Evolutionary conservation across 2,329 filamentous ascomycete species (phyloP).

Genomic region (Monosporascus sp.): DNA sequence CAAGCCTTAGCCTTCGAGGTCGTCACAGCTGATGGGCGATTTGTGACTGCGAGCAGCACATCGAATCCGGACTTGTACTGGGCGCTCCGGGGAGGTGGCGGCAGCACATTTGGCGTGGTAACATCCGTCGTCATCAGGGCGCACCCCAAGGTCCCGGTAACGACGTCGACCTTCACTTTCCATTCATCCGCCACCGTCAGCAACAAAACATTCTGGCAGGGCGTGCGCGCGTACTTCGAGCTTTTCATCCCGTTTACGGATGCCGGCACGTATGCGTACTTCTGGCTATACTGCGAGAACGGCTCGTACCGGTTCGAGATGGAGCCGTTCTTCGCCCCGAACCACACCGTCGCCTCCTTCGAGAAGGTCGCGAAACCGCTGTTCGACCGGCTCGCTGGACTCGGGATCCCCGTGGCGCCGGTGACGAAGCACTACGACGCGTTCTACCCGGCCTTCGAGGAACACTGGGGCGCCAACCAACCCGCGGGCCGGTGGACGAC

Average conservation of each 20-base stretch:
- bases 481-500: slow-evolving; percentile 17
- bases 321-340: slow-evolving; percentile 16
- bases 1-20: slow-evolving; percentile 26
- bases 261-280: slow-evolving; percentile 21
- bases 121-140: slow-evolving; percentile 5
- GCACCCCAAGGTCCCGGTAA: slow-evolving; percentile 7
- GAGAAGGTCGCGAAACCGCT: slow-evolving; percentile 18
- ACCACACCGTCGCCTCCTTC: slow-evolving; percentile 5
- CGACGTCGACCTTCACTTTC: slow-evolving; percentile 3
- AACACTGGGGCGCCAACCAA: slow-evolving; percentile 22
- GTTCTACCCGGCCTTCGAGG: slow-evolving; percentile 28
- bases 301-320: slow-evolving; percentile 5
- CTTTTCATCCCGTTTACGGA: slow-evolving; percentile 19
- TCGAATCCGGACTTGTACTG: slow-evolving; percentile 45
- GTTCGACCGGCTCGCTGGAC: slow-evolving; percentile 13
- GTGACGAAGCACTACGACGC: slow-evolving; percentile 24
- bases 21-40: slow-evolving; percentile 8
- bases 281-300: slow-evolving; percentile 1
- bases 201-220: slow-evolving; percentile 14
- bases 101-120: slow-evolving; percentile 45
- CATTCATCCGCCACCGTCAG: slow-evolving; percentile 13
- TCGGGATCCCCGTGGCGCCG: slow-evolving; percentile 13
- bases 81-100: slow-evolving; percentile 46
- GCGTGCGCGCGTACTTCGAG: slow-evolving; percentile 12
- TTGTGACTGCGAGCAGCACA: slow-evolving; percentile 32